These are phyloP conservation scores for Monilinia aucupariae DNA, from an alignment of 2,329 filamentous ascomycete genomes.

Conservation along the genomic window DNA sequence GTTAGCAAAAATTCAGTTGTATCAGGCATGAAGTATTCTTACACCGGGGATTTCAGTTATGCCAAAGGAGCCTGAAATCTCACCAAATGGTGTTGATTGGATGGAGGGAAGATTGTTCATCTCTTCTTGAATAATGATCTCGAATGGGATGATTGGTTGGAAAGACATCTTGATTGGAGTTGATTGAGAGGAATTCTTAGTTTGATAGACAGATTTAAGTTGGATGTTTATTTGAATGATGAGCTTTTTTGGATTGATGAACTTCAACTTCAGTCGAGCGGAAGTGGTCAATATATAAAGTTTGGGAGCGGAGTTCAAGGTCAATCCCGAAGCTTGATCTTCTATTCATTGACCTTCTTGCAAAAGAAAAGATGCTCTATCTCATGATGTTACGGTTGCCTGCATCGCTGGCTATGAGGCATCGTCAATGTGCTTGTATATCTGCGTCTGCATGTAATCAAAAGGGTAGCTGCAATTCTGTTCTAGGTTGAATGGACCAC, in stretches of 20 bases:
- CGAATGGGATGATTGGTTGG: neutral
- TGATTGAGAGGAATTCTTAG: neutral
- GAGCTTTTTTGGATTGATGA: neutral
- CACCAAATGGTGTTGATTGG: neutral
- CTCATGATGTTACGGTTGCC: neutral
- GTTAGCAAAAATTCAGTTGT: slow-evolving; percentile 15
- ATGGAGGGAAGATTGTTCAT: neutral
- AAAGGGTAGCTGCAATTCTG: slow-evolving; percentile 1
- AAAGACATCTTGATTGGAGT: slow-evolving; percentile 12
- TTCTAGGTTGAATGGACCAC: neutral
- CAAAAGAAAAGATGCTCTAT: neutral
- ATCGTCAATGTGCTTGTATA: neutral
- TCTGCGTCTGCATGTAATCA: slow-evolving; percentile 10
- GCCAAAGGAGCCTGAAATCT: neutral
- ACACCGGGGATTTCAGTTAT: slow-evolving; percentile 13
- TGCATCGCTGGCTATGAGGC: neutral
- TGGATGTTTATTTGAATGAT: neutral
- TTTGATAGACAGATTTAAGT: neutral
- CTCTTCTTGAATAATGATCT: slow-evolving; percentile 5
- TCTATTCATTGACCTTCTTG: neutral
- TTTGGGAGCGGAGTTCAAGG: neutral
- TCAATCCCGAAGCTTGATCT: neutral
- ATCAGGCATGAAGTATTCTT: neutral
- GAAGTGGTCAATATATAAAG: slow-evolving; percentile 10
- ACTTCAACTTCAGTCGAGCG: neutral